Conservation (phyloP, 208 protist genomes). For the Vickermania ingenoplastis region DNA sequence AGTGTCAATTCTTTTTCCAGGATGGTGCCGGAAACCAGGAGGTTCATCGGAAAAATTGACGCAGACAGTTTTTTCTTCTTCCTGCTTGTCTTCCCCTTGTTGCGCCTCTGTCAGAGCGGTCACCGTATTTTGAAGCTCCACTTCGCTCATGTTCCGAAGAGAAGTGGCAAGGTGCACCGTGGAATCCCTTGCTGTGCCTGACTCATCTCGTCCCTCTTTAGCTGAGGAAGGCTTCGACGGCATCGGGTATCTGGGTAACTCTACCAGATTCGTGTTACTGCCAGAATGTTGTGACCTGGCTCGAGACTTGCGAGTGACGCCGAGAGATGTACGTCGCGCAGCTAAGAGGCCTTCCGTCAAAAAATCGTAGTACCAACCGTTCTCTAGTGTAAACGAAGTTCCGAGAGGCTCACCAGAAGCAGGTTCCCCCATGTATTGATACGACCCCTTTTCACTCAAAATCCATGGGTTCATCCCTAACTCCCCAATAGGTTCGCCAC, state of each 20-base stretch:
- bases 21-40: neutral
- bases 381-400: neutral
- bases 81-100: neutral
- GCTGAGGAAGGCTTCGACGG: neutral
- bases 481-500: slow-evolving; percentile 59
- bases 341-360: neutral
- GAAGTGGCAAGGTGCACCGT: neutral
- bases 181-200: neutral
- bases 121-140: neutral
- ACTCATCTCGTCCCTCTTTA: neutral
- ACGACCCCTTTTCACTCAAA: slow-evolving; percentile 23
- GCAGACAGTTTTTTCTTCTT: neutral
- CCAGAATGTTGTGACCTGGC: neutral
- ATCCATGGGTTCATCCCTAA: slow-evolving; percentile 60
- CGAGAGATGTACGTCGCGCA: neutral
- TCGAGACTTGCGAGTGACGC: neutral
- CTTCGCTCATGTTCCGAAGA: neutral
- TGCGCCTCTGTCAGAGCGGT: neutral
- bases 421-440: slow-evolving; percentile 39
- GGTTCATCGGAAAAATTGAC: neutral
- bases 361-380: slow-evolving; percentile 2
- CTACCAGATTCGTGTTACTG: neutral
- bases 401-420: slow-evolving; percentile 6
- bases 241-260: neutral
- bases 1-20: neutral